A percentile compares a stretch with the other conserved stretches of the same genome.
phyloP scores from a whole-genome alignment of 2,329 filamentous ascomycete species.

The Penicillium paneum region DNA sequence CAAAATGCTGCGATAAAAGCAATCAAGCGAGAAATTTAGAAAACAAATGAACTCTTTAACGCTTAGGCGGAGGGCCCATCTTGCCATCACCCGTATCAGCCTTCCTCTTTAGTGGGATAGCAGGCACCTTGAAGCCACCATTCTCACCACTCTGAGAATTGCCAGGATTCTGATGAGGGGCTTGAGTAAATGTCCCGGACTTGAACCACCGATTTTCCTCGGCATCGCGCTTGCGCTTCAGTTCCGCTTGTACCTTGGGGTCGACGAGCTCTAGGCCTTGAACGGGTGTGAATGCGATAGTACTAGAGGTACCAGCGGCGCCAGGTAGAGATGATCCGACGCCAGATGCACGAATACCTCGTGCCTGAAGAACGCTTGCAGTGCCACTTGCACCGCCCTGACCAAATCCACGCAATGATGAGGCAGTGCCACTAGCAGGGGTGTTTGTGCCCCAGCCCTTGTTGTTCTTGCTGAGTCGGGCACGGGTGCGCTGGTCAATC shows the following conservation, averaged over 20 bases:
- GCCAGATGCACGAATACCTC: slow-evolving; percentile 75
- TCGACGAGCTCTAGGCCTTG: slow-evolving; percentile 94
- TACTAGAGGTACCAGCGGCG: slow-evolving; percentile 72
- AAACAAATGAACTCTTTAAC: slow-evolving; percentile 16
- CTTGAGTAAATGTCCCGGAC: slow-evolving; percentile 92
- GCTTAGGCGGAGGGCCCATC: slow-evolving; percentile 45
- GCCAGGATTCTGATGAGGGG: slow-evolving; percentile 48
- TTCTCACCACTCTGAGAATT: slow-evolving; percentile 42
- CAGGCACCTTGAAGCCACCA: slow-evolving; percentile 78
- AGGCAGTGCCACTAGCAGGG: slow-evolving; percentile 61
- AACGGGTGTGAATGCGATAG: slow-evolving; percentile 87
- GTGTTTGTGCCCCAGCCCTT: slow-evolving; percentile 83
- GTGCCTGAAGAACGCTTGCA: slow-evolving; percentile 68
- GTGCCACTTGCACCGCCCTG: slow-evolving; percentile 59
- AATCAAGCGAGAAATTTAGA: slow-evolving; percentile 1
- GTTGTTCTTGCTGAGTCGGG: slow-evolving; percentile 91
- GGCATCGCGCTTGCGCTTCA: slow-evolving; percentile 84
- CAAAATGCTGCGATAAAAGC: slow-evolving; percentile 15
- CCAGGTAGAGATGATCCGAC: slow-evolving; percentile 69
- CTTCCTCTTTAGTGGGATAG: slow-evolving; percentile 70
- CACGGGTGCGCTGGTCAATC: slow-evolving; percentile 87
- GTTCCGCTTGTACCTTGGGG: slow-evolving; percentile 82
- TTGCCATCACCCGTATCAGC: slow-evolving; percentile 62
- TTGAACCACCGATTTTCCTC: slow-evolving; percentile 97
- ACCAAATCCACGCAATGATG: slow-evolving; percentile 76